These are phyloP conservation scores for Neltuma alba DNA, from an alignment of 306 rosid species.

Conservation along the genomic window DNA sequence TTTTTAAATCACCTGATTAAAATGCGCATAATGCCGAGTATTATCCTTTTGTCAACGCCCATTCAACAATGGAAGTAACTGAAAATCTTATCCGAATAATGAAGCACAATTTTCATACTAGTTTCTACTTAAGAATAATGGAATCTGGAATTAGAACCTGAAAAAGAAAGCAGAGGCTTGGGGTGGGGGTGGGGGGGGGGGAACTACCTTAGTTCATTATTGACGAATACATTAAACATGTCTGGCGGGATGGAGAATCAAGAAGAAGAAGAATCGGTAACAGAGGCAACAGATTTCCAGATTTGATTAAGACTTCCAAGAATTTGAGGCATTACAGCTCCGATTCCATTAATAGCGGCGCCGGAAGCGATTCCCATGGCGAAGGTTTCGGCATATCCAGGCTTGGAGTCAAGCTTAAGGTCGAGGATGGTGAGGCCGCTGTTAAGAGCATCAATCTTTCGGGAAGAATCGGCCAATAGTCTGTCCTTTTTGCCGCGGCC, in stretches of 20 bases:
- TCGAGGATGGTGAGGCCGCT: slow-evolving; percentile 61
- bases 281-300: slow-evolving; percentile 60
- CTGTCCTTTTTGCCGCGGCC: slow-evolving; percentile 67
- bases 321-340: slow-evolving; percentile 57
- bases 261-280: slow-evolving; percentile 47
- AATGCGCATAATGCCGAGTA: too few species aligned
- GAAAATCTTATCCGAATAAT: too few species aligned
- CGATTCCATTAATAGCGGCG: slow-evolving; percentile 59
- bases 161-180: not conserved
- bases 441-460: slow-evolving; percentile 62
- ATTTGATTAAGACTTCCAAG: slow-evolving; percentile 56
- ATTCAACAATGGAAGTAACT: too few species aligned
- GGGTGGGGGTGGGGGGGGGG: too few species aligned
- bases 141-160: not conserved
- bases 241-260: not conserved
- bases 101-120: not conserved
- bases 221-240: not conserved
- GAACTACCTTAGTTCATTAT: not conserved
- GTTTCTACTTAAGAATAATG: not conserved
- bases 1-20: too few species aligned
- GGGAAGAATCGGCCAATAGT: slow-evolving; percentile 55
- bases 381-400: slow-evolving; percentile 64
- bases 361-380: slow-evolving; percentile 83
- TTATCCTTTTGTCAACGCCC: too few species aligned
- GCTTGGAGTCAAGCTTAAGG: slow-evolving; percentile 86